These are phyloP conservation scores for Vigna hirtella DNA, from an alignment of 306 rosid genomes.

Conservation along the genomic window DNA sequence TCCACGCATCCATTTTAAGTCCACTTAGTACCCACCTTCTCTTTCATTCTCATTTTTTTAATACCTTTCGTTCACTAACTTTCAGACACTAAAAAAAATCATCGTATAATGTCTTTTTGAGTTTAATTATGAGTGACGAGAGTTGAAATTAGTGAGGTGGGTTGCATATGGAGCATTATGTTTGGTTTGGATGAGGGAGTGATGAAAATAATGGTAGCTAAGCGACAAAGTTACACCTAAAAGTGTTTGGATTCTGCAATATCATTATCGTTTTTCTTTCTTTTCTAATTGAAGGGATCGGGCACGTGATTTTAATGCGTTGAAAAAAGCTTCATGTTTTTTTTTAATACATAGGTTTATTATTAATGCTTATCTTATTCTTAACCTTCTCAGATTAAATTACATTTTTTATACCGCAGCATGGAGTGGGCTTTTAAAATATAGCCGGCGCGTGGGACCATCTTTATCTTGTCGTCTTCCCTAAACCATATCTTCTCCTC, in stretches of 20 bases:
- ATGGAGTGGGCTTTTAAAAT: conserved; percentile 24
- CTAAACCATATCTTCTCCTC: background rate
- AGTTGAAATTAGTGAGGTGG: conserved; percentile 14
- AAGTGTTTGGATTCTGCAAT: background rate
- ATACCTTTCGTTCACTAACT: background rate
- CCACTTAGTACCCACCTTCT: background rate
- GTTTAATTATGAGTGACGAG: background rate
- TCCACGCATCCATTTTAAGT: background rate
- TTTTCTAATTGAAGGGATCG: conserved; percentile 12
- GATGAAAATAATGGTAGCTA: conserved; percentile 26
- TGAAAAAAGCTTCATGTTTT: too few species aligned
- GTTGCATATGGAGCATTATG: background rate
- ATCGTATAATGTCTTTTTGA: background rate
- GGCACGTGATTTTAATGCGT: conserved; percentile 49
- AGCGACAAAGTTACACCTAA: conserved; percentile 33
- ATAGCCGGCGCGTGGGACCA: conserved; percentile 47
- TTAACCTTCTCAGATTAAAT: background rate
- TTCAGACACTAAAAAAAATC: background rate
- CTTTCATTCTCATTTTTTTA: background rate
- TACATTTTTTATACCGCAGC: background rate
- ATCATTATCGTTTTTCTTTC: conserved; percentile 6
- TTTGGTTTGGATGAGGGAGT: too few species aligned
- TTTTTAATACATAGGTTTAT: background rate
- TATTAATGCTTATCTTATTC: background rate
- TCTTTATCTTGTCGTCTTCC: background rate